Evolutionary conservation across 2,329 filamentous ascomycete species (phyloP), one percentile per base, ranked within the genome.

Genomic region (Pseudogymnoascus verrucosus): DNA sequence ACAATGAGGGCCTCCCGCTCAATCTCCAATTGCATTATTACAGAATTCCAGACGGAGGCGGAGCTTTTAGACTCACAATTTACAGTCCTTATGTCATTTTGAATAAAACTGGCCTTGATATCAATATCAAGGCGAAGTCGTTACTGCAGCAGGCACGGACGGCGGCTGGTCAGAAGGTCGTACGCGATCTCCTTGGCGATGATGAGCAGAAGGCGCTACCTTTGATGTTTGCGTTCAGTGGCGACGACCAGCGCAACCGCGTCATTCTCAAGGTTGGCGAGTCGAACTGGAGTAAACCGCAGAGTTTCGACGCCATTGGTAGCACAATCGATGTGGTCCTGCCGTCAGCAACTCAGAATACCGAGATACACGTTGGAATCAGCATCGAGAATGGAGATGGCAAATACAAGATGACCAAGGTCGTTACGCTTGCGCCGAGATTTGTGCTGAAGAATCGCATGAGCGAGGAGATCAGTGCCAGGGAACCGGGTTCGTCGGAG

Each of bases 331-430:
- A 97, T 69, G 90, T 96, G 37, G 84, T 95, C 36, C 81, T 99
- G 36, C 89, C 89, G 60, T 91, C 92, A 0, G 77, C 83, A 1
- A 84, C 82, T 44, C 80, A 84, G 66, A 83, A 81, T 64, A 88
- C 88, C 2, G 95, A 99, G 74, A 93, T 98, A 71, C 92, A 98
- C 71, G 83, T 96, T 5, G 95, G 95, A 57, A 86, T 99, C 60
- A 93, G 89, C 1, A 88, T 99, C 31, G 86, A 90, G 64, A 89
- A 96, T 64, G 95, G 95, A 10, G 89, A 96, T 71, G 95, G 95
- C 71, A 99, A 99, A 76, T 99, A 98, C 79, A 98, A 96, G 75
- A 81, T 99, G 80, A 96, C 91, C 16, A 98, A 96, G 78, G 89
- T 97, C 11, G 90, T 99, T 26, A 97, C 93, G 0, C 84, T 99